Base-by-base conservation (phyloP, 345 rosid genomes). In the Abelmoschus esculentus region DNA sequence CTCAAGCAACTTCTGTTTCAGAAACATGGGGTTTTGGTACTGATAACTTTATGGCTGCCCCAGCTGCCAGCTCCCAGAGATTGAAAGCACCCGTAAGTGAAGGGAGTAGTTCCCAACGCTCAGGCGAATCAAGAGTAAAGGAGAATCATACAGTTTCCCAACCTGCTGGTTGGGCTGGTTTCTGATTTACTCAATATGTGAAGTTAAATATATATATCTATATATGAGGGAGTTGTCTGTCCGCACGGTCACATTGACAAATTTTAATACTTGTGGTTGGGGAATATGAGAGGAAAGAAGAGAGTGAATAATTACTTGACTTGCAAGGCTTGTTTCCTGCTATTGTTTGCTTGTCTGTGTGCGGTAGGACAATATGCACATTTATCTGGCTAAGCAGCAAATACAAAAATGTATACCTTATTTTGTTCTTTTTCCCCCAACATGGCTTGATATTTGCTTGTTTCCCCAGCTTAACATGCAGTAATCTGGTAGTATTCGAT, bases 91-190 rank as follows among this genome's bases (percentile, higher is more conserved):
- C 32, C 1, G 50, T 59, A 10, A 72, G 76, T 70, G 89, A 86
- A 73, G 93, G 84, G 54, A 86, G 78, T 76, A 75, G 61, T 70
- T 77, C 90, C 22, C 83, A 60, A 80, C 78, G 78, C 54, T 59
- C 64, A 50, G 82, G 80, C 3, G 85, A 75, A 71, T 65, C 86
- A 31, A 91, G 80, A 70, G 68, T 62, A 53, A 73, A 66, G 71
- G 91, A 84, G 60, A 80, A 76, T 71, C 83, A 78, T 78, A 61
- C 90, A 59, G 60, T 87, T 66, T 67, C 80, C 74, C 97, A 87
- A 70, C 99, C 99, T 57, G 88, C 97, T 44, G 99, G 99, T 70
- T 92, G 98, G 98, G 93, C 97, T 76, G 99, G 97, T 77, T 96
- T 96, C 81, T 96, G 84, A 81, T 68, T 44, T 47, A 34, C 28